These are phyloP conservation scores for Elsinoe ampelina DNA, from an alignment of 2,329 filamentous ascomycete genomes.

Conservation along the genomic window DNA sequence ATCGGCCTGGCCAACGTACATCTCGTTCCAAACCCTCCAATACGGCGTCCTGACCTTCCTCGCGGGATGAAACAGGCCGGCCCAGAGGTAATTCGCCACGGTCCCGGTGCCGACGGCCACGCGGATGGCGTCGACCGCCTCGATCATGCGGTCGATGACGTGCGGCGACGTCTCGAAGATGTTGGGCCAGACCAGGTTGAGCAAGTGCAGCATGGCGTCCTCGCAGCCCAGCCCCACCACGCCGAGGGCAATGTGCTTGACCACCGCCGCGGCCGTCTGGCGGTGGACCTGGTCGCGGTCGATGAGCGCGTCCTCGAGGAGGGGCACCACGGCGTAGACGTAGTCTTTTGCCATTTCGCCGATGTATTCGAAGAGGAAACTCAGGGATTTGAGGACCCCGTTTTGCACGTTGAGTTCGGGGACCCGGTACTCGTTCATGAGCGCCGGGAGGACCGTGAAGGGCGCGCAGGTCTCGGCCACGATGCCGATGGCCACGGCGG, in stretches of 20 bases:
- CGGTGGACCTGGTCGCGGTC: slow-evolving; percentile 97
- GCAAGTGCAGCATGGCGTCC: slow-evolving; percentile 94
- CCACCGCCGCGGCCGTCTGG: slow-evolving; percentile 89
- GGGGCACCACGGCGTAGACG: slow-evolving; percentile 91
- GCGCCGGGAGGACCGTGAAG: slow-evolving; percentile 92
- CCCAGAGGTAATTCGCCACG: slow-evolving; percentile 97
- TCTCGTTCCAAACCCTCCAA: slow-evolving; percentile 95
- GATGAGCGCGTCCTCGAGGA: slow-evolving; percentile 93
- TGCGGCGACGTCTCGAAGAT: slow-evolving; percentile 96
- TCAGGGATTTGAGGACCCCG: slow-evolving; percentile 91
- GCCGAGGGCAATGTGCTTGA: slow-evolving; percentile 94
- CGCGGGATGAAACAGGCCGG: slow-evolving; percentile 91
- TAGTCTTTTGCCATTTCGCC: slow-evolving; percentile 99
- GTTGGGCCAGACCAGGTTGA: slow-evolving; percentile 94
- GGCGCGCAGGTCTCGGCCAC: slow-evolving; percentile 97
- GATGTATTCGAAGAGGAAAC: slow-evolving; percentile 98
- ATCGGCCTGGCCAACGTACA: slow-evolving; percentile 88
- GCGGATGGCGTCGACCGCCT: slow-evolving; percentile 91
- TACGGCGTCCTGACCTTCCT: slow-evolving; percentile 90
- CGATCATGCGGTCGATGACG: slow-evolving; percentile 95
- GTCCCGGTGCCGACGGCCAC: slow-evolving; percentile 87
- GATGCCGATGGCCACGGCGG: slow-evolving; percentile 95
- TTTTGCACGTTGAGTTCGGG: slow-evolving; percentile 98
- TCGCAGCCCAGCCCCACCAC: slow-evolving; percentile 97
- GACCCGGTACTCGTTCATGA: slow-evolving; percentile 99